Evolutionary conservation across 345 rosid species (phyloP), one percentile per base, ranked within the genome.

Genomic region (Brassica incana): DNA sequence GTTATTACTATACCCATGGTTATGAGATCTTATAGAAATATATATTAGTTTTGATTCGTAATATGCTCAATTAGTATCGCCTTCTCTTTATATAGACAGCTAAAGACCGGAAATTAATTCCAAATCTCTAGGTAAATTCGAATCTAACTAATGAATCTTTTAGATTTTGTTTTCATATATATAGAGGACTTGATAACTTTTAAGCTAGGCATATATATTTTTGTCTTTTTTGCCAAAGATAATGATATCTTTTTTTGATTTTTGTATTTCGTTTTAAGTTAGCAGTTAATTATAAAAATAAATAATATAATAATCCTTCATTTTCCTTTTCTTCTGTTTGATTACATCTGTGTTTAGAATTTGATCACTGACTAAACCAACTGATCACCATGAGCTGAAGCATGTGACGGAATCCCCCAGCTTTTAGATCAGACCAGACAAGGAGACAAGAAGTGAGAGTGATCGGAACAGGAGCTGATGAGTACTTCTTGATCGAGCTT

Each of bases 401-500:
- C 97, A 92, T 89, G 80, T 90, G 84, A 2, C 88, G 84, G 4
- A 92, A 90, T 6, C 97, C 99, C 64, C 88, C 89, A 4, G 97
- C 95, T 45, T 85, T 88, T 40, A 90, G 71, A 73, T 91, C 92
- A 8, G 97, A 91, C 99, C 99, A 95, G 10, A 61, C 71, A 3
- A 94, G 88, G 25, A 95, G 89, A 65, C 85, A 72, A 2, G 89
- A 86, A 48, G 99, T 91, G 60, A 95, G 92, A 48, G 54, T 25
- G 45, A 91, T 87, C 27, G 91, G 77, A 72, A 95, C 81, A 8
- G 97, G 99, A 58, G 97, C 97, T 0, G 97, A 83, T 0, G 97
- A 83, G 84, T 80, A 95, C 80, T 92, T 95, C 79, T 95, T 97
- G 2, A 91, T 92, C 97, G 2, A 92, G 89, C 73, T 90, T 76